Base-by-base conservation (phyloP, 805 yeast species). In the Ogataea henricii region DNA sequence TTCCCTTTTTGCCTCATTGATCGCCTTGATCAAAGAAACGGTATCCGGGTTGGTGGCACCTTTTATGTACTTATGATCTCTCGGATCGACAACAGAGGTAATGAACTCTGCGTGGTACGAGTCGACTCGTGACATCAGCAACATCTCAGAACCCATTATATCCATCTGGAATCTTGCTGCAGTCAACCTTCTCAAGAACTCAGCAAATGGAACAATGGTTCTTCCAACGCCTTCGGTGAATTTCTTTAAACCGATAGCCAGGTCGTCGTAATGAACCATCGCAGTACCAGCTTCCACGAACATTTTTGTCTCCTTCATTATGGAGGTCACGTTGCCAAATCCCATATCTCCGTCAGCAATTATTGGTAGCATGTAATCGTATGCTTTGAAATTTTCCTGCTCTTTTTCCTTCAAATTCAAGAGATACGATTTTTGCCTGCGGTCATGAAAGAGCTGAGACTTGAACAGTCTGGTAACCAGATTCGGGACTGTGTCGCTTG, bases 291-390 rank as follows among this genome's bases (percentile, higher is more conserved):
- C 71, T 60, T 81, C 86, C n/a, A 83, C 85, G 67, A 82, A 82
- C 43, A 80, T 60, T 58, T 82, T 82, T 20, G 86, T 83, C 46
- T 81, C 64, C 58, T 82, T 82, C 87, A 82, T 81, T 3, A 81
- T 82, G 0, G 85, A 72, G 2, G 81, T 77, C 12, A 74, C 64
- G 10, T 85, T 84, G 16, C 87, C 87, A 59, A 80, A 85, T 3
- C 87, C 87, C 56, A 83, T 81, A 53, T 82, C 87, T 2, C 78
- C 87, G 59, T 82, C 87, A 3, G 87, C 87, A 52, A 82, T 76
- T 44, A 82, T 80, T 13, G 87, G 87, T 47, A 79, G 70, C 57
- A 81, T 55, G 55, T 81, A 82, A 55, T 81, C 83, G n/a, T 45
- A 68, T 57, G 22, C 6, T 10, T 35, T 68, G 58, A 37, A 59